Evolutionary conservation across 441 rosid species (phyloP).

Genomic region (Euphorbia corollata): DNA sequence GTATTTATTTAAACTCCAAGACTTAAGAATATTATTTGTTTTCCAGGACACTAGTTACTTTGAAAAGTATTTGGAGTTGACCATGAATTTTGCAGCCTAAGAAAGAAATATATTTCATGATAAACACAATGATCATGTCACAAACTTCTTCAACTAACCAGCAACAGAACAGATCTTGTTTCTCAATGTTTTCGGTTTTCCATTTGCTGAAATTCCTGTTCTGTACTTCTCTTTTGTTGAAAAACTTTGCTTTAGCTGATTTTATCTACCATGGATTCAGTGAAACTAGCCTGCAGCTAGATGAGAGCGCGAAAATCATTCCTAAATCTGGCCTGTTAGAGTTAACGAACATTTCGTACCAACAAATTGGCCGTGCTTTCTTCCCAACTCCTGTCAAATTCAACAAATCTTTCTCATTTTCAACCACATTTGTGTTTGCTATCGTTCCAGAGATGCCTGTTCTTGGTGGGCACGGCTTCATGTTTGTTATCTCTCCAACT

Average conservation of each 20-base stretch:
- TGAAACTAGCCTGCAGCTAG: slow-evolving; percentile 21
- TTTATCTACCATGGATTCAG: slow-evolving; percentile 37
- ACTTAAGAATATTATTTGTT: background rate
- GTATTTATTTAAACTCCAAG: background rate
- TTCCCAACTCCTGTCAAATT: slow-evolving; percentile 33
- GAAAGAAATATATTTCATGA: background rate
- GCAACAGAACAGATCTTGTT: background rate
- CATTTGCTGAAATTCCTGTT: slow-evolving; percentile 17
- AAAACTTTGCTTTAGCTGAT: slow-evolving; percentile 22
- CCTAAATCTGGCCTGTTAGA: slow-evolving; percentile 26
- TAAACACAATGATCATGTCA: background rate
- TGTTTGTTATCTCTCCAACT: slow-evolving; percentile 46
- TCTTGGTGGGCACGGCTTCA: slow-evolving; percentile 47
- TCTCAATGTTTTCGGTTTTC: background rate
- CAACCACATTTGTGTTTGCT: slow-evolving; percentile 51
- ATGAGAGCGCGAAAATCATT: slow-evolving; percentile 35
- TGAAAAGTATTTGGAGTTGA: background rate
- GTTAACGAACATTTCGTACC: slow-evolving; percentile 33
- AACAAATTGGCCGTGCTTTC: slow-evolving; percentile 47
- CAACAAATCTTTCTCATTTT: slow-evolving; percentile 37
- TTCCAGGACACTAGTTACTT: background rate
- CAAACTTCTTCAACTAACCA: background rate
- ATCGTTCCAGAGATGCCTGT: slow-evolving; percentile 27
- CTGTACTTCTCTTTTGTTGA: slow-evolving; percentile 1
- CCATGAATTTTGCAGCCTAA: slow-evolving; percentile 3